Evolutionary conservation across 2,329 filamentous ascomycete species (phyloP).

Genomic region (Penicillium sp.): DNA sequence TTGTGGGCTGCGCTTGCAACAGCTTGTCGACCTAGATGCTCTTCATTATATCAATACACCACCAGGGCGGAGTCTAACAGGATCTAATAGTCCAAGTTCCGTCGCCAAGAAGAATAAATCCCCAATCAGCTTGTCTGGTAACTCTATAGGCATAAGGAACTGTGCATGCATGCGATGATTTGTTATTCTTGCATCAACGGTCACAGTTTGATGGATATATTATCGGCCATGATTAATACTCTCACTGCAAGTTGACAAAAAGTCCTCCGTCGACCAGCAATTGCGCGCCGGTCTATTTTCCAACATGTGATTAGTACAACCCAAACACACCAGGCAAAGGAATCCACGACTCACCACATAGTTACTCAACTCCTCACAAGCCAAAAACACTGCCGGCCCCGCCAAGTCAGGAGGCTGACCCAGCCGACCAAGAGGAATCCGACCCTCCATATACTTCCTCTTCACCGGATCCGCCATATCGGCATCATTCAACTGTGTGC

Average conservation of each 20-base stretch:
- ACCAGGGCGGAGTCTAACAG: not conserved
- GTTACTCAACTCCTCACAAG: constrained; percentile 73
- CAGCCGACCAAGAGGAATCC: constrained; percentile 77
- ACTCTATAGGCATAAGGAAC: not conserved
- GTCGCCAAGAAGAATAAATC: not conserved
- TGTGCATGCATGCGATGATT: not conserved
- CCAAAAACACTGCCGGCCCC: constrained; percentile 83
- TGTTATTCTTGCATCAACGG: not conserved
- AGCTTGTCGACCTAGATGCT: not conserved
- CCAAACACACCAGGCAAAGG: not conserved
- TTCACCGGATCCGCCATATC: constrained; percentile 75
- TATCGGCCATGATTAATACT: too few species aligned
- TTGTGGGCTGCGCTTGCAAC: not conserved
- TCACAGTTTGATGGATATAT: not conserved
- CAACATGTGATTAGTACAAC: not conserved
- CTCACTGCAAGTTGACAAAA: constrained; percentile 82
- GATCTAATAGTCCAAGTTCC: not conserved
- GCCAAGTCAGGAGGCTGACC: constrained; percentile 73
- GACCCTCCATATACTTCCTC: constrained; percentile 74
- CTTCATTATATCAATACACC: not conserved
- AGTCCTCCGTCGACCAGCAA: constrained; percentile 83
- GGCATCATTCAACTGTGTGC: constrained; percentile 80
- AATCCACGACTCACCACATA: constrained; percentile 60
- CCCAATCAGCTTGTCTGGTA: not conserved
- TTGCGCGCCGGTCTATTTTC: constrained; percentile 68